Evolutionary conservation across 2,329 filamentous ascomycete species (phyloP).

Genomic region (Graphilbum ipis-grandicollis): DNA sequence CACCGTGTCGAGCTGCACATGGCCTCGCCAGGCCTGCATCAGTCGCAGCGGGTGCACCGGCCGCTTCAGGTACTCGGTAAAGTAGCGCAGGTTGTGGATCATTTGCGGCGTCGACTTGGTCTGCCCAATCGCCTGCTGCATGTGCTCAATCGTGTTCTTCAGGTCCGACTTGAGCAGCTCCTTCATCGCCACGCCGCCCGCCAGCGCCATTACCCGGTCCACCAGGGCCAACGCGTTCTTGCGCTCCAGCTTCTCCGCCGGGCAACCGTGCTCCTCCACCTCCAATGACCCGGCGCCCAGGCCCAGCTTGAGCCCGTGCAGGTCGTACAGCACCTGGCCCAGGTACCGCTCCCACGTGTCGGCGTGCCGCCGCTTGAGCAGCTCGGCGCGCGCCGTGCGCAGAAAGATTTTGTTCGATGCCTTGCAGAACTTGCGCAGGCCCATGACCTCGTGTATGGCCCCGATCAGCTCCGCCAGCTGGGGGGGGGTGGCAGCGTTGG

Average conservation of each 20-base stretch:
- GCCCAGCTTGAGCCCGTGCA: constrained; percentile 65
- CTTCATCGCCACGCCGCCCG: constrained; percentile 71
- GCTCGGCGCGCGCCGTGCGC: constrained; percentile 73
- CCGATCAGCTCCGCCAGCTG: constrained; percentile 67
- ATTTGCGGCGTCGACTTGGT: constrained; percentile 66
- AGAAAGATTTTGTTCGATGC: constrained; percentile 74
- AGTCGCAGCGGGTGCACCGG: constrained; percentile 69
- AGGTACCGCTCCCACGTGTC: constrained; percentile 78
- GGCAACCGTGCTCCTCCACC: constrained; percentile 64
- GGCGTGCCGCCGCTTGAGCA: constrained; percentile 57
- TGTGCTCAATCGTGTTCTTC: constrained; percentile 77
- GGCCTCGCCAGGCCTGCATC: constrained; percentile 64
- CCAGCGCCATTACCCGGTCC: constrained; percentile 67
- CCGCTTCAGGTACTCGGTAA: constrained; percentile 64
- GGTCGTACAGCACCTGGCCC: constrained; percentile 66
- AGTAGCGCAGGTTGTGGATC: constrained; percentile 72
- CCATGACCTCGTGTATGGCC: constrained; percentile 67
- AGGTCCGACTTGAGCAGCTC: constrained; percentile 84
- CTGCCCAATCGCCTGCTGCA: constrained; percentile 71
- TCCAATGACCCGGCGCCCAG: constrained; percentile 38
- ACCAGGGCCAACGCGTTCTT: constrained; percentile 66
- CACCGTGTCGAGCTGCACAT: constrained; percentile 56
- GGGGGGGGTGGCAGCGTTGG: constrained; percentile 27
- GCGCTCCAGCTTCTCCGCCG: constrained; percentile 60
- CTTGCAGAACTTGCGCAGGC: constrained; percentile 72